Conservation (phyloP, 2,329 filamentous ascomycete genomes). For the Scleromitrula shiraiana region DNA sequence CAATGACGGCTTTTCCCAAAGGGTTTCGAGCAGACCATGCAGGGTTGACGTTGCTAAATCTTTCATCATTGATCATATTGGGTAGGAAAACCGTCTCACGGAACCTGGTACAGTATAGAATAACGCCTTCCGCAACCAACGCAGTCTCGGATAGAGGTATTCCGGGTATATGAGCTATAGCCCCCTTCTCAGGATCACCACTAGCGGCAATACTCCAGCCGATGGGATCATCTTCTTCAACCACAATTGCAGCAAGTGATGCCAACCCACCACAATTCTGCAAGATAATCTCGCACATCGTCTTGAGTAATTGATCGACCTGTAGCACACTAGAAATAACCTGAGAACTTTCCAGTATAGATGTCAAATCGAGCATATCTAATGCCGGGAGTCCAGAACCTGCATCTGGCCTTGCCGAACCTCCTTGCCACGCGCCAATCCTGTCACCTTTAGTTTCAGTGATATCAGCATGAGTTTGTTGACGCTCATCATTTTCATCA, state of each 20-base stretch:
- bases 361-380: conserved; percentile 76
- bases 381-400: conserved; percentile 61
- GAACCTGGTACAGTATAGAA: conserved; percentile 70
- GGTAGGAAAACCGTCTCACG: conserved; percentile 67
- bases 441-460: conserved; percentile 47
- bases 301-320: conserved; percentile 67
- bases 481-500: conserved; percentile 31
- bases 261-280: conserved; percentile 67
- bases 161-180: conserved; percentile 57
- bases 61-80: conserved; percentile 66
- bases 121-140: conserved; percentile 67
- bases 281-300: conserved; percentile 74
- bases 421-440: conserved; percentile 54
- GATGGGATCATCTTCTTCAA: conserved; percentile 53
- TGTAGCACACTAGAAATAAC: conserved; percentile 72
- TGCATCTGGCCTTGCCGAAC: conserved; percentile 48
- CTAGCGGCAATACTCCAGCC: conserved; percentile 67
- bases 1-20: conserved; percentile 65
- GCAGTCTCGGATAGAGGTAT: conserved; percentile 58
- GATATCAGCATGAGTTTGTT: conserved; percentile 30
- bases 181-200: conserved; percentile 61
- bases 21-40: conserved; percentile 62
- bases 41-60: conserved; percentile 67
- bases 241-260: conserved; percentile 64
- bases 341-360: conserved; percentile 71